phyloP scores from a whole-genome alignment of 1,284 basidiomycete species.

The Trametes versicolor region DNA sequence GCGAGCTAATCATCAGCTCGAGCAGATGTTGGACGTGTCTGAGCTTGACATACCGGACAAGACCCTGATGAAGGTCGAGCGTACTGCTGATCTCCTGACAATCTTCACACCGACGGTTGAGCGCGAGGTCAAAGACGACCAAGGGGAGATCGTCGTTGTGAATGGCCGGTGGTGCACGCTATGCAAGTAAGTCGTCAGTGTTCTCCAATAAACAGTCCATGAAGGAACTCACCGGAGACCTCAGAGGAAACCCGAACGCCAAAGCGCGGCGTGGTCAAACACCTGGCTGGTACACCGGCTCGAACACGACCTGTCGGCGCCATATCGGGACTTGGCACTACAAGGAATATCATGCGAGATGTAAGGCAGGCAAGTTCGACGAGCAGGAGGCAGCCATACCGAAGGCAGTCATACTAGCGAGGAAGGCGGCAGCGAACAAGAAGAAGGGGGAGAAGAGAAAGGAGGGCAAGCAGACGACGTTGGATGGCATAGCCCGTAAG shows the following conservation, averaged over 20 bases:
- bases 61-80: neutral
- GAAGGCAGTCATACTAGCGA: neutral
- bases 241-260: constrained; percentile 7
- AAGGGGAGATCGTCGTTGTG: neutral
- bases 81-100: neutral
- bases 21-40: no score
- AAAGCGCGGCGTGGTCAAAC: neutral
- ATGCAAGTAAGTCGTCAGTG: neutral
- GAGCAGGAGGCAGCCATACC: neutral
- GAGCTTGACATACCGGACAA: neutral
- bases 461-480: neutral
- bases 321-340: constrained; percentile 20
- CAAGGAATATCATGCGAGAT: constrained; percentile 1
- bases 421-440: neutral
- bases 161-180: neutral
- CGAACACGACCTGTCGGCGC: constrained; percentile 17
- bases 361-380: neutral
- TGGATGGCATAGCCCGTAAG: neutral
- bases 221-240: neutral
- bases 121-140: neutral
- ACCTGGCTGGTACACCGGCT: constrained; percentile 16
- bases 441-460: no score
- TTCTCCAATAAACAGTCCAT: no score
- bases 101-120: constrained; percentile 2
- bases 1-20: no score